Evolutionary conservation across 495 filamentous ascomycete species (phyloP).

Genomic region (Xylona heveae): DNA sequence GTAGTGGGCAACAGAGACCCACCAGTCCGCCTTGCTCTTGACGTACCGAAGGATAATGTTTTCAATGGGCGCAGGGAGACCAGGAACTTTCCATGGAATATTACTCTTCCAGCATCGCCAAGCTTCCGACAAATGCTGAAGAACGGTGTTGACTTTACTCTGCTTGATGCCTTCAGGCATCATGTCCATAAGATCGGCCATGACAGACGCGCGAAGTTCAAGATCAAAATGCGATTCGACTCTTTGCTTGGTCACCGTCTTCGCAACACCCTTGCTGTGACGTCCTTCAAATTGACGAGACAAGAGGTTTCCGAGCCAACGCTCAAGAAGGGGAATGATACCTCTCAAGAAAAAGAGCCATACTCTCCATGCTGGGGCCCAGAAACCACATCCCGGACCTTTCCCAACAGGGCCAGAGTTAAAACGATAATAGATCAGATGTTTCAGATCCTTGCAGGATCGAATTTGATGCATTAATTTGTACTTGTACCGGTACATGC

Average conservation of each 20-base stretch:
- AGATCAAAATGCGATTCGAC: constrained; percentile 98
- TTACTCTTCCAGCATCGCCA: constrained; percentile 99
- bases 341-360: constrained; percentile 99
- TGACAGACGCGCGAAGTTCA: constrained; percentile 92
- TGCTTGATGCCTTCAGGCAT: constrained; percentile 99
- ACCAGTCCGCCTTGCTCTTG: constrained; percentile 98
- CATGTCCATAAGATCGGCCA: constrained; percentile 99
- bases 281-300: constrained; percentile 96
- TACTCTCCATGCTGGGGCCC: constrained; percentile 96
- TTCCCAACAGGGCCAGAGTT: constrained; percentile 96
- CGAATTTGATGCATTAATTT: constrained; percentile 99
- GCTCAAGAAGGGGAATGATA: constrained; percentile 88
- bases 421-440: constrained; percentile 98
- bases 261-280: constrained; percentile 97
- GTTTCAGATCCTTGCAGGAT: constrained; percentile 97
- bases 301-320: constrained; percentile 93
- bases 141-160: constrained; percentile 95
- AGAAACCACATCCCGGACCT: constrained; percentile 96
- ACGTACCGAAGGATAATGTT: constrained; percentile 97
- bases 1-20: constrained; percentile 97
- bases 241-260: constrained; percentile 97
- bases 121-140: constrained; percentile 92
- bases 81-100: constrained; percentile 98
- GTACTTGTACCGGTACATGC: constrained; percentile 99
- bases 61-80: constrained; percentile 87